Evolutionary conservation across 768 basidiomycete genomes (phyloP), one percentile per base, ranked within the genome.

Genomic region (Leccinum broughii): DNA sequence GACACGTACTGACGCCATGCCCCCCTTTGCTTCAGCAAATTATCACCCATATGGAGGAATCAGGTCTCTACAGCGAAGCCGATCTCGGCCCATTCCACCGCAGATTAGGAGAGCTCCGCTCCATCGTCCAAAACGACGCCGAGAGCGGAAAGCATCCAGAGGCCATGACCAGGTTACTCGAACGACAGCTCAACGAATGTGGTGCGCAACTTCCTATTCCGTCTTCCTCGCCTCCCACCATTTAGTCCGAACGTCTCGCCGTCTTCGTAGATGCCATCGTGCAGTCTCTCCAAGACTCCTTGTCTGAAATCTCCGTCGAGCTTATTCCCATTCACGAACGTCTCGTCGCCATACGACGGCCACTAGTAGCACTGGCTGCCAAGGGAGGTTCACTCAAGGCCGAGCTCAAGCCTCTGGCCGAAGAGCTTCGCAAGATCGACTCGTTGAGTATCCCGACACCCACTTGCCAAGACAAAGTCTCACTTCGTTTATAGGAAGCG

Each of bases 361-460:
- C 94, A 70, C 85, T 99, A 37, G 93, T 91, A 35, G 83, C 90
- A 7, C 82, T 98, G 54, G 91, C 93, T 24, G 90, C 92, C 6
- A 93, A 93, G 75, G 91, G 90, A 64, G 90, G 90, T 11, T 84
- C 89, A 6, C 85, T 88, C 64, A 95, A 93, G 73, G 78, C 86
- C 8, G 95, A 97, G 73, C 82, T 96, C 59, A 95, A 95, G 76
- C 88, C 92, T 49, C 76, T 98, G 51, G 84, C 91, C 59, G 94
- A 97, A 72, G 97, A 98, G 69, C 81, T 99, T 57, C 84, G 96
- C 58, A 92, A 90, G 77, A 96, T 99, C 66, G 97, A 99, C 79
- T 89, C 90, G 89, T 93, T 89, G 84, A 88, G 91, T 90, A 75
- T 68, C 66, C 28, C n/a, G 46, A 55, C 58, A 57, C 67, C 62